Conservation (phyloP, 306 rosid species). For the Styphnolobium japonicum region DNA sequence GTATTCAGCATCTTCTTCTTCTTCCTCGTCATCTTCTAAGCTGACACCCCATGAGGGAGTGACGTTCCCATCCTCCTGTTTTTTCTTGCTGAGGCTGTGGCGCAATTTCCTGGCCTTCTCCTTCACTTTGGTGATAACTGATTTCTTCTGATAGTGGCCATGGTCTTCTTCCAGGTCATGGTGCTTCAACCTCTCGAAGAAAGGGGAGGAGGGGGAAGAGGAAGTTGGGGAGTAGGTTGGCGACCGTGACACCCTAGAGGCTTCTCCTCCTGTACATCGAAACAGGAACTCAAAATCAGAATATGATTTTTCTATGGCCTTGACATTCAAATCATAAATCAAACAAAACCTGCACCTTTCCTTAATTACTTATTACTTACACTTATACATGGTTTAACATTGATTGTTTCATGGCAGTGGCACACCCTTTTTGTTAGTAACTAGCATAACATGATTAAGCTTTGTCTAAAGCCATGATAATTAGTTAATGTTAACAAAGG, state of each 20-base stretch:
- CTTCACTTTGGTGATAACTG: slow-evolving; percentile 78
- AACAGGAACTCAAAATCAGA: background rate
- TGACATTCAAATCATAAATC: background rate
- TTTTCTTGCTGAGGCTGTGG: slow-evolving; percentile 67
- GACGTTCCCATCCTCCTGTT: slow-evolving; percentile 41
- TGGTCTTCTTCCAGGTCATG: slow-evolving; percentile 63
- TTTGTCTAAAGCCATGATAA: background rate
- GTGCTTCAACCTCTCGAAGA: slow-evolving; percentile 26
- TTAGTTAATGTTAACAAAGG: background rate
- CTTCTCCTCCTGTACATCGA: slow-evolving; percentile 45
- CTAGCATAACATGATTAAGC: background rate
- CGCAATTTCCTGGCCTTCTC: slow-evolving; percentile 73
- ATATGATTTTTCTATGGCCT: background rate
- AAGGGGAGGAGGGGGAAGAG: slow-evolving; percentile 32
- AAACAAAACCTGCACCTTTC: background rate
- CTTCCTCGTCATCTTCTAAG: slow-evolving; percentile 39
- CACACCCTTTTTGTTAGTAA: background rate
- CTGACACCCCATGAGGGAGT: slow-evolving; percentile 62
- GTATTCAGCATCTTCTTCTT: slow-evolving; percentile 64
- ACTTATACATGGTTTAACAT: background rate
- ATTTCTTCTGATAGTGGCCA: slow-evolving; percentile 63
- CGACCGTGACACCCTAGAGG: slow-evolving; percentile 33
- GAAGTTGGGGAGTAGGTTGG: slow-evolving; percentile 31
- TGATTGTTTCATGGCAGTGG: background rate
- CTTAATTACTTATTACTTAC: background rate